Conservation (phyloP, 2,329 filamentous ascomycete genomes). For the Claviceps africana region DNA sequence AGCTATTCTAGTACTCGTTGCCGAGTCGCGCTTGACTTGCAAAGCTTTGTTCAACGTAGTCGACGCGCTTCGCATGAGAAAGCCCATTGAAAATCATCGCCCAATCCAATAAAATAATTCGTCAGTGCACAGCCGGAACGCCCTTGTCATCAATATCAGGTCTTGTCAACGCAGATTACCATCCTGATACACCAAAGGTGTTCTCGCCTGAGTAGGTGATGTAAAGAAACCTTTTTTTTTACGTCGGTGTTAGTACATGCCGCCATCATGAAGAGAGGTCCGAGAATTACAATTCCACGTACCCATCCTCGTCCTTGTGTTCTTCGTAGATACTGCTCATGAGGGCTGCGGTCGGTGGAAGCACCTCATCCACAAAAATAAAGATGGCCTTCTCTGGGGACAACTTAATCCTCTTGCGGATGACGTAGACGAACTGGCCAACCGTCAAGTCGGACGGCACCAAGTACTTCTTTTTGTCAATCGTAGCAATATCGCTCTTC, state of each 20-base stretch:
- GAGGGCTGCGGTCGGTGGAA: conserved; percentile 88
- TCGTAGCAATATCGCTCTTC: conserved; percentile 97
- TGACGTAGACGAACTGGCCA: conserved; percentile 99
- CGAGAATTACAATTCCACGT: conserved; percentile 14
- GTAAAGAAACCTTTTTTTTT: conserved; percentile 64
- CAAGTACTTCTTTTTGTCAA: conserved; percentile 99
- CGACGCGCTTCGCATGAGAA: conserved; percentile 8
- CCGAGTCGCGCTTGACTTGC: not conserved
- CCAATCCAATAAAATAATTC: conserved; percentile 9
- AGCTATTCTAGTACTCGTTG: not conserved
- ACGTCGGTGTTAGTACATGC: conserved; percentile 6
- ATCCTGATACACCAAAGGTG: conserved; percentile 59
- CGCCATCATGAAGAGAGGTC: not conserved
- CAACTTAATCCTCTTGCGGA: conserved; percentile 99
- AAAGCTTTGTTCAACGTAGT: not conserved
- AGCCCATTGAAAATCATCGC: not conserved
- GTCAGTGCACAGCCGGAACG: conserved; percentile 21
- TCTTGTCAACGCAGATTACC: not conserved
- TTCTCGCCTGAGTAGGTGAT: conserved; percentile 99
- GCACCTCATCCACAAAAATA: conserved; percentile 98
- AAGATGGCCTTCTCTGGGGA: conserved; percentile 99
- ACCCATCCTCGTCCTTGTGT: conserved; percentile 77
- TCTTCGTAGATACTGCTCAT: conserved; percentile 99
- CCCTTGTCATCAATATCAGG: conserved; percentile 8
- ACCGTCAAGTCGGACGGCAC: conserved; percentile 96